phyloP scores from a whole-genome alignment of 768 basidiomycete species.

The Strobilomyces dryophilus region DNA sequence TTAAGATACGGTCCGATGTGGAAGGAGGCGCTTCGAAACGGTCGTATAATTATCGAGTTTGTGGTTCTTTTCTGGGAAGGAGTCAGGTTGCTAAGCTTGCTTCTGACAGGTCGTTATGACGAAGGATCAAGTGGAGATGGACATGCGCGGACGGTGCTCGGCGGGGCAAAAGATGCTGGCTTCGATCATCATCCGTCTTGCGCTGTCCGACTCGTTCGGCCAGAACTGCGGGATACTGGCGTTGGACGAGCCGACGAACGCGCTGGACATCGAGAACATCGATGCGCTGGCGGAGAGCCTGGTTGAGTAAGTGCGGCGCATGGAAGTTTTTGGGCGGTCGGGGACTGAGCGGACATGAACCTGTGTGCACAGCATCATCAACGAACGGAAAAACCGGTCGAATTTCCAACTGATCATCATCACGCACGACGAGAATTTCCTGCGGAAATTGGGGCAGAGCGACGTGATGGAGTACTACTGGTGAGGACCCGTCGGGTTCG shows the following conservation, averaged over 20 bases:
- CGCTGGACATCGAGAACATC: slow-evolving; percentile 93
- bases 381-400: slow-evolving; percentile 81
- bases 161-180: slow-evolving; percentile 99
- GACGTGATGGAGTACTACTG: slow-evolving; percentile 96
- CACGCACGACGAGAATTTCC: slow-evolving; percentile 95
- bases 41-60: slow-evolving; percentile 94
- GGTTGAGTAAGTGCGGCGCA: slow-evolving; percentile 65
- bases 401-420: slow-evolving; percentile 98
- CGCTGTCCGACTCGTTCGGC: slow-evolving; percentile 95
- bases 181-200: slow-evolving; percentile 95
- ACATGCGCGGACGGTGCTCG: slow-evolving; percentile 98
- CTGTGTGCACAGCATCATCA: slow-evolving; percentile 69
- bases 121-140: slow-evolving; percentile 99
- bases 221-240: slow-evolving; percentile 98
- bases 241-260: slow-evolving; percentile 97
- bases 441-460: slow-evolving; percentile 82
- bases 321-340: neutral
- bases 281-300: slow-evolving; percentile 89
- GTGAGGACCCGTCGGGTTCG: slow-evolving; percentile 34
- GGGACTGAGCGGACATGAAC: neutral
- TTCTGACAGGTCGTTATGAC: slow-evolving; percentile 87
- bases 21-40: slow-evolving; percentile 89
- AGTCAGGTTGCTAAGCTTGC: slow-evolving; percentile 13
- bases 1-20: slow-evolving; percentile 89
- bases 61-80: slow-evolving; percentile 24